These are phyloP conservation scores for Globisporangium cederbergense DNA, from an alignment of 352 stramenopile genomes.

Conservation along the genomic window DNA sequence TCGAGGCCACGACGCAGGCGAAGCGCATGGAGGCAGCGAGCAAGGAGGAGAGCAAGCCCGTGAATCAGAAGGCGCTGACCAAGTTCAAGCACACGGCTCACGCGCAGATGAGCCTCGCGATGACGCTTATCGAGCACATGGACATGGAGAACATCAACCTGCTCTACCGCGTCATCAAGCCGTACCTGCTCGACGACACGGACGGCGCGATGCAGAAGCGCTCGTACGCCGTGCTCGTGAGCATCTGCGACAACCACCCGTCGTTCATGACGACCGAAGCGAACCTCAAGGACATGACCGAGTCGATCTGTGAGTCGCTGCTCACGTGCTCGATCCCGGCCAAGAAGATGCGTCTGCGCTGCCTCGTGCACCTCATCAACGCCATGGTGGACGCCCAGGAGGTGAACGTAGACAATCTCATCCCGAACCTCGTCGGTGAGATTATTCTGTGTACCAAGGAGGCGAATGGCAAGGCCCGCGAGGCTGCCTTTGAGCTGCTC, in stretches of 20 bases:
- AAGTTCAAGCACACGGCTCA: conserved; percentile 69
- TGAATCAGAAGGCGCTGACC: conserved; percentile 35
- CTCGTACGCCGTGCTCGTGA: conserved; percentile 82
- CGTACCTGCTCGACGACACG: conserved; percentile 83
- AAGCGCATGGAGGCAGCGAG: conserved; percentile 56
- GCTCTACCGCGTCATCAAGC: conserved; percentile 87
- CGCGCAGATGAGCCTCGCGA: conserved; percentile 73
- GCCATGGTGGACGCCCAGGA: conserved; percentile 75
- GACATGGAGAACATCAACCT: conserved; percentile 71
- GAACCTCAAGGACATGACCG: conserved; percentile 90
- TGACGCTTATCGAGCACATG: conserved; percentile 76
- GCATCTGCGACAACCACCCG: conserved; percentile 83
- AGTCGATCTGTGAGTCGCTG: conserved; percentile 92
- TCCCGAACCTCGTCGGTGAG: conserved; percentile 92
- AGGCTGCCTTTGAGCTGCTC: conserved; percentile 83
- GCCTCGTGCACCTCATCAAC: conserved; percentile 76
- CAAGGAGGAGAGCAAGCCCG: conserved; percentile 23
- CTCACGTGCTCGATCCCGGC: conserved; percentile 93
- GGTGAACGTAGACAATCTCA: conserved; percentile 77
- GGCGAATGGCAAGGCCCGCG: conserved; percentile 92
- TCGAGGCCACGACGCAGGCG: conserved; percentile 78
- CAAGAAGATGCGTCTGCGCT: conserved; percentile 94
- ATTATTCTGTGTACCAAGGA: conserved; percentile 97
- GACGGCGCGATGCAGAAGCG: conserved; percentile 88
- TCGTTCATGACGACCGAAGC: conserved; percentile 71